These are phyloP conservation scores for Yamadazyma olivae DNA, from an alignment of 805 yeast species.

Conservation along the genomic window DNA sequence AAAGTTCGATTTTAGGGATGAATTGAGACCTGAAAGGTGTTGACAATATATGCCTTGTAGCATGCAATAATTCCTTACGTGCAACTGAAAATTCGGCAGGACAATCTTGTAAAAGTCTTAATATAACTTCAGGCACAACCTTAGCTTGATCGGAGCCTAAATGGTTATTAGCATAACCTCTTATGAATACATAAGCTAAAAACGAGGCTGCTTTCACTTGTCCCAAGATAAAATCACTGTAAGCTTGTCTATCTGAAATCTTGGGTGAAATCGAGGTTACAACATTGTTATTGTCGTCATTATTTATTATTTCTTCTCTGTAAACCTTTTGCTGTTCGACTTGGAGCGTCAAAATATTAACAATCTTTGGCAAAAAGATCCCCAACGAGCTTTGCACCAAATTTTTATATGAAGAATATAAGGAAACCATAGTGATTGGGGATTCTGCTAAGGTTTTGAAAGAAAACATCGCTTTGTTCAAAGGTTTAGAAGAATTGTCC, in stretches of 20 bases:
- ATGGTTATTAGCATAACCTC: slow-evolving; percentile 73
- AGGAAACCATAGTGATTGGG: slow-evolving; percentile 92
- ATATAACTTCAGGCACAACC: slow-evolving; percentile 81
- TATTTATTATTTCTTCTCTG: slow-evolving; percentile 21
- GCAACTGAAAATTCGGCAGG: slow-evolving; percentile 92
- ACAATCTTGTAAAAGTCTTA: slow-evolving; percentile 87
- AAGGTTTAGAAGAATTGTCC: slow-evolving; percentile 45
- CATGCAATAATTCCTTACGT: slow-evolving; percentile 88
- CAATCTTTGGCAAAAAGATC: slow-evolving; percentile 74
- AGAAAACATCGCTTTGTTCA: slow-evolving; percentile 70
- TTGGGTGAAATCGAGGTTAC: slow-evolving; percentile 72
- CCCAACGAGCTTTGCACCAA: slow-evolving; percentile 71
- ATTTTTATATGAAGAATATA: slow-evolving; percentile 83
- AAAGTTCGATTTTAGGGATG: slow-evolving; percentile 77
- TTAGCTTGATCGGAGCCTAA: slow-evolving; percentile 40
- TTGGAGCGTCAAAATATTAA: slow-evolving; percentile 69
- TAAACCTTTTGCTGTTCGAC: slow-evolving; percentile 66
- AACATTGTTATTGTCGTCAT: slow-evolving; percentile 50
- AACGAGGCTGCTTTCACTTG: slow-evolving; percentile 97
- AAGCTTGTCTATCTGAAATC: slow-evolving; percentile 72
- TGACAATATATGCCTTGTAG: slow-evolving; percentile 90
- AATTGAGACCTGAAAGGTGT: slow-evolving; percentile 83
- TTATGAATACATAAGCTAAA: slow-evolving; percentile 83
- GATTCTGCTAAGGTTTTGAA: slow-evolving; percentile 94
- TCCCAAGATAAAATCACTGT: slow-evolving; percentile 84